Conservation (phyloP, 495 filamentous ascomycete genomes). For the Collariella sp. region DNA sequence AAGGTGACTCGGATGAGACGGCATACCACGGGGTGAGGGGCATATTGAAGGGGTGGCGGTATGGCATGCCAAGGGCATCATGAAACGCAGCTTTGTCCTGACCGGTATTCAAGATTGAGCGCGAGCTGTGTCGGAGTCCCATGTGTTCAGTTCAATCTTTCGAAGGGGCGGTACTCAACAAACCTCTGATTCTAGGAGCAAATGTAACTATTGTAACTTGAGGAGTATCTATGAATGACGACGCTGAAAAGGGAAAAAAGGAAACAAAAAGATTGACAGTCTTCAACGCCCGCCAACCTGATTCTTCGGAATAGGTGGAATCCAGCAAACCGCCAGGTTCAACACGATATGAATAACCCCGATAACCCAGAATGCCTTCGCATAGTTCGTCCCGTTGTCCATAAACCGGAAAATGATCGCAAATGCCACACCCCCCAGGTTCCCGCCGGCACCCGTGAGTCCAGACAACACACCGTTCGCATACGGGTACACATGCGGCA, state of each 20-base stretch:
- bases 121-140: too few relatives aligned
- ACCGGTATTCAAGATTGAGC: too few relatives aligned
- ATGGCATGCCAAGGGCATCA: neutral
- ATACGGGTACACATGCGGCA: constrained; percentile 74
- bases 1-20: neutral
- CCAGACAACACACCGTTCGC: constrained; percentile 65
- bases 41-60: neutral
- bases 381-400: constrained; percentile 52
- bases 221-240: too few relatives aligned
- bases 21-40: neutral
- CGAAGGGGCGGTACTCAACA: too few relatives aligned
- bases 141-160: too few relatives aligned
- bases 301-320: constrained; percentile 57
- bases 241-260: too few relatives aligned
- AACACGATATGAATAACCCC: constrained; percentile 59
- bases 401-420: constrained; percentile 76
- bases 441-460: constrained; percentile 68
- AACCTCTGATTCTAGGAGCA: too few relatives aligned
- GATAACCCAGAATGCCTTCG: constrained; percentile 66
- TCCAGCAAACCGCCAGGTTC: constrained; percentile 61
- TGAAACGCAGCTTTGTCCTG: neutral
- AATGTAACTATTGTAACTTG: too few relatives aligned
- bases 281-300: constrained; percentile 9
- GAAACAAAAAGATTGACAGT: neutral
- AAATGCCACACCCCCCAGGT: constrained; percentile 79